These are phyloP conservation scores for Citrullus mucosospermus DNA, from an alignment of 306 rosid species.

Conservation along the genomic window DNA sequence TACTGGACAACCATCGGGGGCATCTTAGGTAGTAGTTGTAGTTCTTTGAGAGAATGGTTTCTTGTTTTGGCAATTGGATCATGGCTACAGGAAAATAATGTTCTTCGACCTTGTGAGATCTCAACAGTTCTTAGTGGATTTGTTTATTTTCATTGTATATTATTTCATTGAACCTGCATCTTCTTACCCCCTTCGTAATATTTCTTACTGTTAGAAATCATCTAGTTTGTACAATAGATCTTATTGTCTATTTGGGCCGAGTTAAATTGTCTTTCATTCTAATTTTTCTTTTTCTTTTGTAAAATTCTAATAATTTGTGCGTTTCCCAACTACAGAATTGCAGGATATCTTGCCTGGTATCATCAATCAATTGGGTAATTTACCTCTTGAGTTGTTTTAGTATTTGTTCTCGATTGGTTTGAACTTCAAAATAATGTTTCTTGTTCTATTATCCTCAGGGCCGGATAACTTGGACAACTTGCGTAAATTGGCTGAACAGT, in stretches of 20 bases:
- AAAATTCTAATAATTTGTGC: not conserved
- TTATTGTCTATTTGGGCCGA: not conserved
- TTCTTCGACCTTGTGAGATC: not conserved
- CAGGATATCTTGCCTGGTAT: constrained; percentile 95
- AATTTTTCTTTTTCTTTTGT: not conserved
- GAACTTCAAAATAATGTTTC: not conserved
- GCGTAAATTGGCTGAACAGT: constrained; percentile 82
- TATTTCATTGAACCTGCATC: not conserved
- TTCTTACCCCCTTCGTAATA: not conserved
- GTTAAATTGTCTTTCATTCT: not conserved
- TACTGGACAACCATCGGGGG: not conserved
- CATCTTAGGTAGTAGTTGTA: not conserved
- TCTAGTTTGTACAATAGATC: not conserved
- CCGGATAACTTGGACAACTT: constrained; percentile 90
- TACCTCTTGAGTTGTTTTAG: not conserved
- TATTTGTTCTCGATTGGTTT: not conserved
- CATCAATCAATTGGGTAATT: constrained; percentile 78
- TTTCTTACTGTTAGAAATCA: not conserved
- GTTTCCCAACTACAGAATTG: constrained; percentile 50
- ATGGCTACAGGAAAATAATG: not conserved
- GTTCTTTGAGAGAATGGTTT: not conserved
- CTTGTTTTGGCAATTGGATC: not conserved
- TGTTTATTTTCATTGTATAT: not conserved
- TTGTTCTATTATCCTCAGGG: constrained; percentile 30
- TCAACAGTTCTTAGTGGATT: not conserved